Conservation (phyloP, 257 asterid species). For the Solanum ahanhuiri region DNA sequence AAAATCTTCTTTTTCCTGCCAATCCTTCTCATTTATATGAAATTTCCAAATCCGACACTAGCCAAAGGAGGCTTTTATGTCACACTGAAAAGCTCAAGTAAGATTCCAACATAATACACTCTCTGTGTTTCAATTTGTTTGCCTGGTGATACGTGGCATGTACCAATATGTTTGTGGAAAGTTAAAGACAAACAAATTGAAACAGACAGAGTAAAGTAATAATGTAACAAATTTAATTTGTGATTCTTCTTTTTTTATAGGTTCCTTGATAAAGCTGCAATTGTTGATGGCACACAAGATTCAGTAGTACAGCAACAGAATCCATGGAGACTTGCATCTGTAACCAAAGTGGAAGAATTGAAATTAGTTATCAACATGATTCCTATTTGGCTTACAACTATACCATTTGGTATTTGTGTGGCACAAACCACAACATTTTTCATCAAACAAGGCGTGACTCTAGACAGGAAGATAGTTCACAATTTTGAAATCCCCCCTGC, state of each 20-base stretch:
- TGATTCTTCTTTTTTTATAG: conserved; percentile 15
- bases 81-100: conserved; percentile 62
- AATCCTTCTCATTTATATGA: conserved; percentile 41
- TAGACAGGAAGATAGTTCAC: conserved; percentile 16
- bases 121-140: background rate
- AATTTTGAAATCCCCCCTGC: conserved; percentile 61
- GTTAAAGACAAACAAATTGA: background rate
- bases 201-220: background rate
- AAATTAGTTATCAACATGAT: conserved; percentile 51
- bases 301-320: background rate
- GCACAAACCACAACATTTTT: conserved; percentile 55
- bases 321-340: background rate
- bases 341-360: conserved; percentile 44
- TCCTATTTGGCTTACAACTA: conserved; percentile 68
- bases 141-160: background rate
- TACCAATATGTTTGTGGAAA: no score
- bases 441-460: conserved; percentile 46
- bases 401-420: conserved; percentile 52
- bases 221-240: background rate
- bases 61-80: conserved; percentile 30
- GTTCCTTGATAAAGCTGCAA: conserved; percentile 83
- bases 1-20: conserved; percentile 19
- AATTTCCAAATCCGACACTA: conserved; percentile 30
- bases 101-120: background rate
- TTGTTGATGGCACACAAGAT: conserved; percentile 16